These are phyloP conservation scores for Nannochloropsis salina DNA, from an alignment of 108 stramenopile species.

Conservation along the genomic window DNA sequence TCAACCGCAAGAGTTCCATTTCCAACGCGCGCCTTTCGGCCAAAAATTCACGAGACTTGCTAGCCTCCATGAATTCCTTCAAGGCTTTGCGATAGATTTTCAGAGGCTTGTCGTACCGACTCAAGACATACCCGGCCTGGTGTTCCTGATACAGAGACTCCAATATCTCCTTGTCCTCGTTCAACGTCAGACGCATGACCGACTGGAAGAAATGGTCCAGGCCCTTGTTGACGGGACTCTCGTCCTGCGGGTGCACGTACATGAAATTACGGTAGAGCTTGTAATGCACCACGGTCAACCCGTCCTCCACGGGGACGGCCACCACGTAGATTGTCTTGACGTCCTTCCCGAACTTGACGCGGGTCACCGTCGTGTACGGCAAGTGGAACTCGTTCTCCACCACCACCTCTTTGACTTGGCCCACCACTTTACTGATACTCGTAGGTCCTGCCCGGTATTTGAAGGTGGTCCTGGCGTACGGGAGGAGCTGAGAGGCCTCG, in stretches of 20 bases:
- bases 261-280: conserved; percentile 46
- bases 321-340: conserved; percentile 42
- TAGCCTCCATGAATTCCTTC: conserved; percentile 43
- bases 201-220: conserved; percentile 32
- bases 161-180: conserved; percentile 37
- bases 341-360: conserved; percentile 40
- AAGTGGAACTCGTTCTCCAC: conserved; percentile 47
- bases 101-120: background rate
- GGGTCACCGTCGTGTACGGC: conserved; percentile 41
- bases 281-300: conserved; percentile 37
- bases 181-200: conserved; percentile 41
- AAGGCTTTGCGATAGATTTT: conserved; percentile 30
- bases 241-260: conserved; percentile 32
- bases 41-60: conserved; percentile 31
- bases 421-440: conserved; percentile 44
- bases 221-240: conserved; percentile 37
- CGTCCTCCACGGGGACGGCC: conserved; percentile 30
- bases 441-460: conserved; percentile 36
- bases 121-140: background rate
- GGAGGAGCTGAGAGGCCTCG: conserved; percentile 18
- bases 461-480: conserved; percentile 31
- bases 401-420: conserved; percentile 38
- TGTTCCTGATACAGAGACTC: background rate
- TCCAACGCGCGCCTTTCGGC: background rate
- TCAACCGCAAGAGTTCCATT: background rate